Percentiles rank a stretch among this genome's conserved stretches.
Conservation (phyloP, 371 early-diverging fungal species). For the Mucor indicus region DNA sequence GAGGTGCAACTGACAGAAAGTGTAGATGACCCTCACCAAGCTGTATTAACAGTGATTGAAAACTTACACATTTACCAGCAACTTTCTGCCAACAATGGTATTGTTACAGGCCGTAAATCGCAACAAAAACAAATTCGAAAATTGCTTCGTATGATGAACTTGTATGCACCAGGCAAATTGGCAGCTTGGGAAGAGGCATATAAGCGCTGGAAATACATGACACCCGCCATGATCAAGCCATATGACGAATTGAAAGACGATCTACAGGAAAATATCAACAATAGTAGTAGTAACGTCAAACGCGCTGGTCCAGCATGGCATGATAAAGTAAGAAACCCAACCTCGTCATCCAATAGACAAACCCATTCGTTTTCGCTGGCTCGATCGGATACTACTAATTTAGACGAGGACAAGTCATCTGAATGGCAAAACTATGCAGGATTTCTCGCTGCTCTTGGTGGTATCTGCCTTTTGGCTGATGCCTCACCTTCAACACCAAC, state of each 20-base stretch:
- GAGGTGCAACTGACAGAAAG: slow-evolving; percentile 63
- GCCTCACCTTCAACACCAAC: slow-evolving; percentile 27
- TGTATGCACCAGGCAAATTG: slow-evolving; percentile 74
- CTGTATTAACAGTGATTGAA: slow-evolving; percentile 64
- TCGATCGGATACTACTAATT: slow-evolving; percentile 11
- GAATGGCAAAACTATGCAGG: slow-evolving; percentile 77
- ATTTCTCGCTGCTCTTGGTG: slow-evolving; percentile 68
- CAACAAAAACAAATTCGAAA: slow-evolving; percentile 80
- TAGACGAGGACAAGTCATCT: slow-evolving; percentile 41
- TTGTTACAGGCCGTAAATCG: slow-evolving; percentile 71
- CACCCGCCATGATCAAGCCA: slow-evolving; percentile 46
- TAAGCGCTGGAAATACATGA: slow-evolving; percentile 73
- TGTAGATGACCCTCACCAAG: slow-evolving; percentile 50
- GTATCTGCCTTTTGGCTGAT: slow-evolving; percentile 57
- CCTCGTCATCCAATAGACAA: slow-evolving; percentile 18
- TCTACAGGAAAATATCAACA: slow-evolving; percentile 8
- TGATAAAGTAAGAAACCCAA: slow-evolving; percentile 36
- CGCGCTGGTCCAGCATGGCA: slow-evolving; percentile 32
- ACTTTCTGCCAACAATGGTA: slow-evolving; percentile 53
- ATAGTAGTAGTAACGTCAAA: slow-evolving; percentile 8
- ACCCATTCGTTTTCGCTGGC: slow-evolving; percentile 3
- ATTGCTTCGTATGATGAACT: slow-evolving; percentile 63
- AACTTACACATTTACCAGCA: slow-evolving; percentile 74
- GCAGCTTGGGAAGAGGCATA: slow-evolving; percentile 88
- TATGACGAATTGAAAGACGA: slow-evolving; percentile 47